Base-by-base conservation (phyloP, 1,139 yeast genomes). In the Protomyces inundatus region DNA sequence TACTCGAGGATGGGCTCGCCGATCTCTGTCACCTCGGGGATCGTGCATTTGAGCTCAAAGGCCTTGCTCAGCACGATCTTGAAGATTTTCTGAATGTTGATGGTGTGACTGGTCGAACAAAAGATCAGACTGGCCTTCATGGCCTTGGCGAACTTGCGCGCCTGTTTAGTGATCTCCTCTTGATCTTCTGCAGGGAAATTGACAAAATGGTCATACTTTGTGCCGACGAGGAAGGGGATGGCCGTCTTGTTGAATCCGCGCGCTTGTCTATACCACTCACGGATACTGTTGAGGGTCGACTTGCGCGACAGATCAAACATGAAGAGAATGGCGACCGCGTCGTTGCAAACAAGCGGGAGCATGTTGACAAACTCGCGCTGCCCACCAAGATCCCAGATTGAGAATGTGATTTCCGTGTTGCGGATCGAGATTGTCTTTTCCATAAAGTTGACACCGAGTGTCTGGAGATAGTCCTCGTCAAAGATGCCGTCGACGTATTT, bases 361-460 rank as follows among this genome's bases (percentile, higher is more conserved):
- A 93, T 93, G 74, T 93, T 93, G 66, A 91, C 90, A 75, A 91
- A 93, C 74, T 95, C 98, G 66, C 90, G 83, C 71, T 91, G 97
- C 0, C 99, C 99, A 36, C 99, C 99, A 30, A 93, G 79, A 75
- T 93, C 99, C 96, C 97, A 93, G 50, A 93, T 87, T 37, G 95
- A 86, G 73, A 93, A 93, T 40, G 95, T 87, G 67, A 93, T 90
- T 70, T 90, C 90, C 9, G 97, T 91, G 67, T 90, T 87, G 66
- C 93, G 84, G 68, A 93, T 86, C 68, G 86, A 87, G 51, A 93
- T 88, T 69, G 88, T 86, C 71, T 91, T 87, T 73, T 95, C 97
- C 89, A 95, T 86, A 75, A 90, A 93, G 73, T 93, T 93, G 66
- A 95, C 98, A 4, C 99, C 98, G 59, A 90, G 42, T 9, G 48